Evolutionary conservation across 1,139 yeast species (phyloP).

Genomic region (Pichia kudriavzevii): DNA sequence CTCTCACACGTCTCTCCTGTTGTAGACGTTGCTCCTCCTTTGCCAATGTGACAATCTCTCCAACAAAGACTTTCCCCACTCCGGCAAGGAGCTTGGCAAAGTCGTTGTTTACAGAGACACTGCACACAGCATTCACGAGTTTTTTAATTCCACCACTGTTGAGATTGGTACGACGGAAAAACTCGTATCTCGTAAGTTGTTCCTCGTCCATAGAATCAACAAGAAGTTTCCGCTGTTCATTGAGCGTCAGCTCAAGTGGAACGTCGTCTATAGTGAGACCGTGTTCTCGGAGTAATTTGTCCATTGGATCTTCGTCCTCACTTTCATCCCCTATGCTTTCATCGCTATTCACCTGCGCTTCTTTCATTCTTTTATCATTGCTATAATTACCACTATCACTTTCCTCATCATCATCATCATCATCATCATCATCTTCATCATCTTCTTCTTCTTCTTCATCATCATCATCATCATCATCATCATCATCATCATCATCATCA

Average conservation of each 20-base stretch:
- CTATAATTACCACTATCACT: background rate
- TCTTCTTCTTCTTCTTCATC: constrained; percentile 1
- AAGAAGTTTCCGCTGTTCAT: constrained; percentile 41
- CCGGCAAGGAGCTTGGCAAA: constrained; percentile 82
- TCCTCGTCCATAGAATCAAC: constrained; percentile 70
- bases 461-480: background rate
- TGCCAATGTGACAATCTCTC: constrained; percentile 81
- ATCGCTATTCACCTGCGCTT: background rate
- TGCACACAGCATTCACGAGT: constrained; percentile 69
- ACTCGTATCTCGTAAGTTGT: constrained; percentile 84
- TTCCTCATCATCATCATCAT: background rate
- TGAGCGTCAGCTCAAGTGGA: constrained; percentile 19
- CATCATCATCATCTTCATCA: background rate
- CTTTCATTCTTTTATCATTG: background rate
- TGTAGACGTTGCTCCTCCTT: constrained; percentile 56
- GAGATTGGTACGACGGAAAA: constrained; percentile 74
- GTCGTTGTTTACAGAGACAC: constrained; percentile 78
- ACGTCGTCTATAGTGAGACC: constrained; percentile 25
- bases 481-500: background rate
- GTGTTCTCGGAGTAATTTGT: constrained; percentile 22
- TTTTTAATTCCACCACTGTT: constrained; percentile 76
- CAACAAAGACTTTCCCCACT: constrained; percentile 78
- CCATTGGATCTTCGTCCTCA: constrained; percentile 11
- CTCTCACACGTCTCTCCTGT: constrained; percentile 33
- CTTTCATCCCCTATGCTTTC: background rate